Evolutionary conservation across 257 asterid species (phyloP), one percentile per base, ranked within the genome.

Genomic region (Rubia yunnanensis): DNA sequence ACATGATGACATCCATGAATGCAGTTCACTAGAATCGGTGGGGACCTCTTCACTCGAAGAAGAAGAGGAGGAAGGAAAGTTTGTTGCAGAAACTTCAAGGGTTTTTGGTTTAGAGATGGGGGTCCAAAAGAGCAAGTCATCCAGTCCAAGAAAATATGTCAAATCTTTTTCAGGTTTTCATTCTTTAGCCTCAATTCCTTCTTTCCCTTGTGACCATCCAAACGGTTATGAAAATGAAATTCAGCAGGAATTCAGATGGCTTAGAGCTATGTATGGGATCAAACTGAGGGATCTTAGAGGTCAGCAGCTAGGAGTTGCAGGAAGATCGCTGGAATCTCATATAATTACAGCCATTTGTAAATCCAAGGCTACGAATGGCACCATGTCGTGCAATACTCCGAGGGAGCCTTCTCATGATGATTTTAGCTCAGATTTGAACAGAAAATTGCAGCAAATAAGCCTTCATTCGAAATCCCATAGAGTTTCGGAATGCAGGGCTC

Each of bases 241-340:
- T 63, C 77, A 68, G 76, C 83, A 71, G 71, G 74, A 78, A 65
- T 52, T 73, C 71, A 70, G 82, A 50, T 81, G 86, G 86, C 76
- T 70, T 49, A 81, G 39, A 62, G 76, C 76, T 17, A 73, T 67
- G 70, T 76, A 73, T 54, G 79, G 64, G 65, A 75, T 76, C 53
- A 44, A 67, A 32, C 0, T 61, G 72, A 74, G 73, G 60, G 78
- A 73, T 38, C 70, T 73, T 32, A 64, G 58, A 64, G 72, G 73
- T 70, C 73, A 74, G 44, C 71, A 68, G 66, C 54, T 61, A 17
- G 76, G 80, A 31, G 60, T 55, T 54, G 57, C 62, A 17, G 72
- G 72, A 5, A 73, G 57, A 66, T 49, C 72, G 34, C 36, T 70
- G 20, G 53, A 72, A 6, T 66, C 72, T 55, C 63, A 64, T 34